Conservation (phyloP, 345 rosid genomes). For the Sonneratia alba region DNA sequence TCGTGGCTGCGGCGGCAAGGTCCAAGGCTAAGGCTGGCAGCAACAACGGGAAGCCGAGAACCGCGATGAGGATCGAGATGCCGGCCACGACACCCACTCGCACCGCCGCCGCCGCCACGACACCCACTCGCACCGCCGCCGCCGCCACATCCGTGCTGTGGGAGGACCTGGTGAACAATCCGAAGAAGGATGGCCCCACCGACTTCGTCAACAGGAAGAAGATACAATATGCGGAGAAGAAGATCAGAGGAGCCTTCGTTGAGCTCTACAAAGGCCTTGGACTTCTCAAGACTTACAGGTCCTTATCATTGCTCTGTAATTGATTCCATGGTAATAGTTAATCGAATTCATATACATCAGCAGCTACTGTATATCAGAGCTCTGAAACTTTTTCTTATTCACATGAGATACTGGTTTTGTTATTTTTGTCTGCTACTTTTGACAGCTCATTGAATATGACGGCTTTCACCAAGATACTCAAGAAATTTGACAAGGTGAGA, state of each 20-base stretch:
- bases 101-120: constrained; percentile 55
- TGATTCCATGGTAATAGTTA: background rate
- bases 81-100: constrained; percentile 54
- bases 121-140: constrained; percentile 47
- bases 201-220: constrained; percentile 64
- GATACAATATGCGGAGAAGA: constrained; percentile 78
- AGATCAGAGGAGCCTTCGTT: constrained; percentile 78
- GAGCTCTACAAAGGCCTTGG: constrained; percentile 90
- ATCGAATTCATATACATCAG: background rate
- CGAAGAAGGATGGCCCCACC: constrained; percentile 40
- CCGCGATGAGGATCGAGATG: constrained; percentile 65
- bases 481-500: constrained; percentile 94
- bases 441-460: constrained; percentile 83
- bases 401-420: background rate
- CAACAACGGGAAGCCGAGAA: constrained; percentile 52
- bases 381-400: background rate
- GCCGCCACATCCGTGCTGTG: constrained; percentile 62
- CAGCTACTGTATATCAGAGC: background rate
- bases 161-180: constrained; percentile 86
- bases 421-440: background rate
- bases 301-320: background rate
- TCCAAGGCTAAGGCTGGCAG: constrained; percentile 28
- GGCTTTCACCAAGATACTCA: constrained; percentile 82
- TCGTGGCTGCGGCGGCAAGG: constrained; percentile 54
- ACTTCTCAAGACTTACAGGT: constrained; percentile 86